phyloP scores from a whole-genome alignment of 352 stramenopile genomes.

The Phytophthora sansomeana region DNA sequence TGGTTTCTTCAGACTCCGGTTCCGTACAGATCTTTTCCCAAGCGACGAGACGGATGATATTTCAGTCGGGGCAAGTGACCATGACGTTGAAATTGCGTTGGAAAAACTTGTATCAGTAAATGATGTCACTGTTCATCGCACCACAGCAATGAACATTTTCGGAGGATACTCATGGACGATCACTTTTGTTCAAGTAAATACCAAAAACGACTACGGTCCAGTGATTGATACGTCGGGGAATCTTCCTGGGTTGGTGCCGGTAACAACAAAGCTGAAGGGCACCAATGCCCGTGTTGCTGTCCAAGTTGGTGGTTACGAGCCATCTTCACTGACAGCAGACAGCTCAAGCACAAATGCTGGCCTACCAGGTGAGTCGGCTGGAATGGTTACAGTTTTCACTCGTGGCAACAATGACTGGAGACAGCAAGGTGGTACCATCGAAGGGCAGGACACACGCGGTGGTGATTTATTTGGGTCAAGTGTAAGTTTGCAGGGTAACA shows the following conservation, averaged over 20 bases:
- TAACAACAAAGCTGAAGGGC: constrained; percentile 62
- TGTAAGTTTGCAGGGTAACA: constrained; percentile 64
- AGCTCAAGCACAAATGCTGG: constrained; percentile 54
- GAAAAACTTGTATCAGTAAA: constrained; percentile 80
- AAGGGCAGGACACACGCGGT: constrained; percentile 60
- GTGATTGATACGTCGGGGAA: constrained; percentile 75
- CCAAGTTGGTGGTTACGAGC: constrained; percentile 60
- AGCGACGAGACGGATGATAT: constrained; percentile 80
- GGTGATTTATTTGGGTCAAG: constrained; percentile 82
- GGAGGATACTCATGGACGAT: constrained; percentile 88
- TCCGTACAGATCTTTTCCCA: constrained; percentile 78
- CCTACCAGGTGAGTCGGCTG: constrained; percentile 62
- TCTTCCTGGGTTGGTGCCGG: constrained; percentile 63
- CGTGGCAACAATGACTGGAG: constrained; percentile 79
- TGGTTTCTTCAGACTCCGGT: constrained; percentile 72
- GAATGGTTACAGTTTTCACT: constrained; percentile 72
- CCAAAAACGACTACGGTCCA: constrained; percentile 74
- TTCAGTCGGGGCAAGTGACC: constrained; percentile 60
- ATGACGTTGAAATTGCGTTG: constrained; percentile 61
- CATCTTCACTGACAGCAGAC: constrained; percentile 37
- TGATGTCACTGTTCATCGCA: constrained; percentile 66
- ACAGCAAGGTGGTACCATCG: constrained; percentile 67
- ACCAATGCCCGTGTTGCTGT: constrained; percentile 64
- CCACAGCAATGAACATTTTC: constrained; percentile 71
- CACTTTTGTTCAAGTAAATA: constrained; percentile 85